Percentiles rank a stretch among this genome's conserved stretches.
Conservation (phyloP, 1,284 basidiomycete genomes). For the Trichosporon coremiiforme region DNA sequence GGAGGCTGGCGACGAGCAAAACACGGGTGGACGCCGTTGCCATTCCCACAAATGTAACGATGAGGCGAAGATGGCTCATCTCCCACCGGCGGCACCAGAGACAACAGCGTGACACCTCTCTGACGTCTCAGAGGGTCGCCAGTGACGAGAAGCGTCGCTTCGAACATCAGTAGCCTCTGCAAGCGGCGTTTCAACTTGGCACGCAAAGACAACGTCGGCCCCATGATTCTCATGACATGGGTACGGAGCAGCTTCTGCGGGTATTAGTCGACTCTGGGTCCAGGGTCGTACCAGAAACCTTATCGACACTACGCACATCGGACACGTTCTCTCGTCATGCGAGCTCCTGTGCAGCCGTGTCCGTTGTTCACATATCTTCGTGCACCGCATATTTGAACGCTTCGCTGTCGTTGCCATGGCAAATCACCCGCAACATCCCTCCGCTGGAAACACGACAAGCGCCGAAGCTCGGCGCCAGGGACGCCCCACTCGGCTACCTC, state of each 20-base stretch:
- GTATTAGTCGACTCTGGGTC: neutral
- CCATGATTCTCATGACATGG: neutral
- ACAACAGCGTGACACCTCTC: neutral
- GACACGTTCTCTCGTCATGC: conserved; percentile 8
- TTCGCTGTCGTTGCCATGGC: conserved; percentile 2
- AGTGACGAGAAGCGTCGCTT: neutral
- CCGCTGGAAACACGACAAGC: neutral
- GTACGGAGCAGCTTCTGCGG: neutral
- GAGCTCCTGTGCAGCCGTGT: neutral
- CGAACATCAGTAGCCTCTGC: neutral
- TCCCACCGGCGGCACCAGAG: neutral
- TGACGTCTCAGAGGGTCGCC: neutral
- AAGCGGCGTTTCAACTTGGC: conserved; percentile 6
- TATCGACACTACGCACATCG: neutral
- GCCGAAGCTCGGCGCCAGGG: neutral
- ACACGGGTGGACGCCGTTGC: neutral
- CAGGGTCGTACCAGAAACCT: conserved; percentile 11
- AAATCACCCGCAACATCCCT: neutral
- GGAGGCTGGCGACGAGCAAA: conserved; percentile 6
- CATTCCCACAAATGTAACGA: neutral
- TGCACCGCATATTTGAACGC: conserved; percentile 4
- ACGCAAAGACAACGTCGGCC: conserved; percentile 1
- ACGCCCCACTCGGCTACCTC: neutral
- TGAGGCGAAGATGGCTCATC: neutral
- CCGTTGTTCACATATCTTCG: neutral